phyloP scores from a whole-genome alignment of 768 basidiomycete species.

The Gymnopilus dilepis region DNA sequence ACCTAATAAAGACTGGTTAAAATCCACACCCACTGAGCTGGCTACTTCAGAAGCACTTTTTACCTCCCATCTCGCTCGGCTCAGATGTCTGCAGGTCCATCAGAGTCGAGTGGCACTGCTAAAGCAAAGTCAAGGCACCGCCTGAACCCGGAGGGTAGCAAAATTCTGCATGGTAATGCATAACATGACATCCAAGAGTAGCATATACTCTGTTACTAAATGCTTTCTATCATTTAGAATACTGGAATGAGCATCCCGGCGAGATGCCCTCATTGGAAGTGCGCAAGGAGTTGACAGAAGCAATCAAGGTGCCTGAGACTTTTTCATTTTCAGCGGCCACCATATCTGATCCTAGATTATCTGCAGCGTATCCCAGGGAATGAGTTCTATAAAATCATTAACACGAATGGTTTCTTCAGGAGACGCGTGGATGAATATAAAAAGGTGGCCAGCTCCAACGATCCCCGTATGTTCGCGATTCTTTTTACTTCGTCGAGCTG shows the following conservation, averaged over 20 bases:
- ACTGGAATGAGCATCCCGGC: conserved; percentile 14
- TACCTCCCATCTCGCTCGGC: background rate
- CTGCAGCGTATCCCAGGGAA: conserved; percentile 23
- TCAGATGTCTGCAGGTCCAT: background rate
- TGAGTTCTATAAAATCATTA: conserved; percentile 15
- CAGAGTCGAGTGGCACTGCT: background rate
- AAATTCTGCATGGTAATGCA: background rate
- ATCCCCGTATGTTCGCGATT: background rate
- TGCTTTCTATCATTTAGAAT: conserved; percentile 10
- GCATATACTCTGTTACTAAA: background rate
- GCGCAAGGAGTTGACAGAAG: conserved; percentile 12
- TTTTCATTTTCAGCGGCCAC: background rate
- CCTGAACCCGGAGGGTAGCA: background rate
- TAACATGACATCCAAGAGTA: background rate
- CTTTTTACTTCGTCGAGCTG: too few species aligned
- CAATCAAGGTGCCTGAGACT: conserved; percentile 15
- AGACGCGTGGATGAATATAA: conserved; percentile 13
- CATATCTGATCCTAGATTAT: background rate
- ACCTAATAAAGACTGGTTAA: background rate
- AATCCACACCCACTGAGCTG: conserved; percentile 3
- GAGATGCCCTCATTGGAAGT: conserved; percentile 7
- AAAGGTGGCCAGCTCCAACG: background rate
- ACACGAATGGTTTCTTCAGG: conserved; percentile 24
- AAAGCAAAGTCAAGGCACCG: background rate
- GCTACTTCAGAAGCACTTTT: background rate